Evolutionary conservation across 257 asterid species (phyloP), one percentile per base, ranked within the genome.

Genomic region (Lavandula angustifolia): DNA sequence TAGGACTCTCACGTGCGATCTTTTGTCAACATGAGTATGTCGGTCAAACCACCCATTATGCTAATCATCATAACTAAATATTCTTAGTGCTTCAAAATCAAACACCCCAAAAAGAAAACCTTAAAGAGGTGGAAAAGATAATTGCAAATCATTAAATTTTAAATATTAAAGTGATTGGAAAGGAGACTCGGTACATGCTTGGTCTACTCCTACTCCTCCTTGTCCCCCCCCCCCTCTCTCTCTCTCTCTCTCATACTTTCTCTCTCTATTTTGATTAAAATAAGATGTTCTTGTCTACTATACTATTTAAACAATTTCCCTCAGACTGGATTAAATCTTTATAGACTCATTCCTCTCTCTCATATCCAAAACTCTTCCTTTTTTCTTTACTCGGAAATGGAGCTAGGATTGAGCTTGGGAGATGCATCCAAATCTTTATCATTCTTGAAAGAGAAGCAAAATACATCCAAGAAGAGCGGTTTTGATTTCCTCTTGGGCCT

Each of bases 341-440:
- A 79, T 80, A 85, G 81, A 79, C 85, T 72, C 84, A 68, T 75
- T 69, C 78, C 27, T 35, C 68, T 22, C 27, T 73, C 69, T 66
- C 59, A 34, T 7, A 60, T 54, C 74, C 76, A 53, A 54, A 22
- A 79, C 69, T 11, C 68, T 53, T 27, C 41, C 40, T 31, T 2
- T 55, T 16, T 64, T 48, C 34, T 7, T 7, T 4, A 7, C 17
- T 55, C 9, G 51, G 38, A 60, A 40, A 88, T 88, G 96, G 96
- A 88, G 79, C 75, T 88, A 58, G 95, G 88, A 13, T 73, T 88
- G 67, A 84, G 84, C 72, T 79, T 88, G 32, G 96, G 96, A 48
- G 86, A 85, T 41, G 67, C 81, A 10, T 76, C 86, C 0, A 76
- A 70, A 42, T 37, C 82, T 5, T 14, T 68, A 9, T 60, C 43